A percentile compares a stretch with the other conserved stretches of the same genome.
Evolutionary conservation across 208 protist genomes (phyloP).

Genomic region (Trypanosomatidae sp.): DNA sequence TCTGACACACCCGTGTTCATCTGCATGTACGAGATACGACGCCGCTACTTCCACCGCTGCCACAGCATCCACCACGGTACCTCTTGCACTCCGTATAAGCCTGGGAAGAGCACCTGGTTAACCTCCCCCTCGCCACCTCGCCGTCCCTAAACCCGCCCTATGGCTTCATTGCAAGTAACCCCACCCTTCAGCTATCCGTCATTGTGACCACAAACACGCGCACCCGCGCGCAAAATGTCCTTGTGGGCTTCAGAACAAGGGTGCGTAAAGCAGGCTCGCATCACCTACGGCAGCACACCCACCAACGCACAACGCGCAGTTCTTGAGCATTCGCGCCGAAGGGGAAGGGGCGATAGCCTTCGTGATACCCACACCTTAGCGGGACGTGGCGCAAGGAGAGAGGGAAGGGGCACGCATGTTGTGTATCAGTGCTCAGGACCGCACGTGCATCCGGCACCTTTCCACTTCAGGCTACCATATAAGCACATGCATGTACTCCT

Average conservation of each 20-base stretch:
- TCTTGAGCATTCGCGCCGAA: background rate
- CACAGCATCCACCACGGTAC: background rate
- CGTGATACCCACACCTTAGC: background rate
- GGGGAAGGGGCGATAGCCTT: background rate
- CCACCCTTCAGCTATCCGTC: background rate
- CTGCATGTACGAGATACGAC: background rate
- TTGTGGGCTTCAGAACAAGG: background rate
- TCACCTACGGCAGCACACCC: background rate
- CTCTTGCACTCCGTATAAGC: background rate
- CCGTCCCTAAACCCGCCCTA: background rate
- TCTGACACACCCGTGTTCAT: background rate
- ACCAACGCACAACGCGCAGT: background rate
- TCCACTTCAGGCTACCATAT: background rate
- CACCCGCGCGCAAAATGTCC: background rate
- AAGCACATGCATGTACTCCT: background rate
- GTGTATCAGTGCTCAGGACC: background rate
- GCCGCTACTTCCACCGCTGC: background rate
- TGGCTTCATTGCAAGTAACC: background rate
- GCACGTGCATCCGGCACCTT: background rate
- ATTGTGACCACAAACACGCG: background rate
- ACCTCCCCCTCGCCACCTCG: background rate
- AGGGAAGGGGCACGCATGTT: background rate
- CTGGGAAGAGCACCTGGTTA: background rate
- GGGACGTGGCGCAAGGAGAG: background rate
- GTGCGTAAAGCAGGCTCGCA: background rate